Evolutionary conservation across 768 basidiomycete species (phyloP).

Genomic region (Multifurca ochricompacta): DNA sequence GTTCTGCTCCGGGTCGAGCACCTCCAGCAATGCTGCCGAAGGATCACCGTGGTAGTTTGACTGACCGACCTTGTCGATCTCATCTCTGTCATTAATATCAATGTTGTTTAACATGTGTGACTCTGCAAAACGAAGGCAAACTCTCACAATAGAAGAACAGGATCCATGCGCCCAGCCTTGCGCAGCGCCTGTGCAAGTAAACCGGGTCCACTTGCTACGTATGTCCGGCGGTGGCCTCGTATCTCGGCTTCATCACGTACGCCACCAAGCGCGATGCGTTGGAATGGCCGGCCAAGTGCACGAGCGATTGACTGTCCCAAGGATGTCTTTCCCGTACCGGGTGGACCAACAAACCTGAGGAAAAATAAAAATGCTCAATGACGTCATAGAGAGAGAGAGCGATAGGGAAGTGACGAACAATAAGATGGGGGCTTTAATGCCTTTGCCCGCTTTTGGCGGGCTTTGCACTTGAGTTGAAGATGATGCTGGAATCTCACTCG

Average conservation of each 20-base stretch:
- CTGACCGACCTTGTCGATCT: conserved; percentile 86
- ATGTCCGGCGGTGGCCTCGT: conserved; percentile 73
- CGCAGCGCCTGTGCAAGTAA: conserved; percentile 80
- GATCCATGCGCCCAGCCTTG: conserved; percentile 73
- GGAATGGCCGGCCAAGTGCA: conserved; percentile 78
- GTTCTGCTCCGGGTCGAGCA: conserved; percentile 92
- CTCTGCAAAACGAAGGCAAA: background rate
- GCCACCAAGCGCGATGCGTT: conserved; percentile 86
- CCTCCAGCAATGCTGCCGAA: conserved; percentile 82
- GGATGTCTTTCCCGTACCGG: conserved; percentile 87
- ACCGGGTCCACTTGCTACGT: conserved; percentile 84
- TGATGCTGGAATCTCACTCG: conserved; percentile 8
- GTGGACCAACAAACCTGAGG: conserved; percentile 76
- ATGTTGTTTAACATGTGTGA: background rate
- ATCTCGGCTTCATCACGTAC: conserved; percentile 90
- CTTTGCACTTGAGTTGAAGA: conserved; percentile 10
- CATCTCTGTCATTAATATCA: conserved; percentile 42
- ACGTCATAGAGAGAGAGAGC: background rate
- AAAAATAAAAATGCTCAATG: background rate
- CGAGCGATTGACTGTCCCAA: conserved; percentile 85
- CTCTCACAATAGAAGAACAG: conserved; percentile 62
- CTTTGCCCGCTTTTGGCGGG: conserved; percentile 27
- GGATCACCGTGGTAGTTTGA: conserved; percentile 91
- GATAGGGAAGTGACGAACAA: conserved; percentile 32
- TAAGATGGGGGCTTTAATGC: conserved; percentile 66